Evolutionary conservation across 768 basidiomycete species (phyloP).

Genomic region (Cyclocybe cylindracea): DNA sequence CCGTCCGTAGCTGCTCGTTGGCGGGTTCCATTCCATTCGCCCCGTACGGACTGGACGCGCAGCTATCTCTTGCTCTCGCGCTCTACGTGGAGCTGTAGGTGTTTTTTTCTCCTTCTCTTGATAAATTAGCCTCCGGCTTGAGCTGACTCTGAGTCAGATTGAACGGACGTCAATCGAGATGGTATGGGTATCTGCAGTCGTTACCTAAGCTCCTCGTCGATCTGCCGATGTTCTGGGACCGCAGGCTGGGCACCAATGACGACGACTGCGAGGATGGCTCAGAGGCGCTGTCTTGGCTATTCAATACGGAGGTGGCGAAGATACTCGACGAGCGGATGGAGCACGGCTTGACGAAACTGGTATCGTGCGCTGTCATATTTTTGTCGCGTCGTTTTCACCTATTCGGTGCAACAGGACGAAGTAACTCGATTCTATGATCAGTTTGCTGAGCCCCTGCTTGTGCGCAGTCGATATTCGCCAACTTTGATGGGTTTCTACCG

Average conservation of each 20-base stretch:
- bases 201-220: conserved; percentile 54
- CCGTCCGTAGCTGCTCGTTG: conserved; percentile 55
- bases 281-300: conserved; percentile 38
- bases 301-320: conserved; percentile 42
- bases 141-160: conserved; percentile 36
- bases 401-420: conserved; percentile 27
- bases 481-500: conserved; percentile 46
- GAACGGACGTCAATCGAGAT: conserved; percentile 49
- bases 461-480: conserved; percentile 18
- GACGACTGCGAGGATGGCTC: conserved; percentile 25
- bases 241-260: neutral
- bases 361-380: conserved; percentile 10
- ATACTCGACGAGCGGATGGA: conserved; percentile 20
- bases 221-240: conserved; percentile 63
- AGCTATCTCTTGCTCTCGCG: conserved; percentile 61
- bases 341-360: conserved; percentile 19
- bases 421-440: conserved; percentile 36
- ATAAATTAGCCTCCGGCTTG: conserved; percentile 7
- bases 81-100: conserved; percentile 64
- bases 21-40: conserved; percentile 41
- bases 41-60: conserved; percentile 59
- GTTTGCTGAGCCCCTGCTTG: conserved; percentile 33
- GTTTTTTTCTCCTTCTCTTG: neutral
- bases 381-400: neutral
- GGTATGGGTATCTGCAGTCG: conserved; percentile 68